Percentiles rank a stretch among this genome's conserved stretches.
phyloP scores from a whole-genome alignment of 164 flowering plant genomes.

The Liquidambar formosana region DNA sequence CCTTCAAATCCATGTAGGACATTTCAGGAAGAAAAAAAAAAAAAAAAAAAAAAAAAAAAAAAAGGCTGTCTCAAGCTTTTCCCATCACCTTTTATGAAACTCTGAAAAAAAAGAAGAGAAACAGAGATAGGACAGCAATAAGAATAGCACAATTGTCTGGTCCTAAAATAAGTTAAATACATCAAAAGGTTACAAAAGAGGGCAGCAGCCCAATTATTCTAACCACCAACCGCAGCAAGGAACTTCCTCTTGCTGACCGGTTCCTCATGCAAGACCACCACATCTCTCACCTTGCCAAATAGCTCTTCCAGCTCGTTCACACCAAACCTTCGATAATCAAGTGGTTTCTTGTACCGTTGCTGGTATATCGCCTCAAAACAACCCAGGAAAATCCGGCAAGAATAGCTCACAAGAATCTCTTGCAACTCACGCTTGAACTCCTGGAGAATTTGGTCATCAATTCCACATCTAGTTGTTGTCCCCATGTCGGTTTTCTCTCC shows the following conservation, averaged over 20 bases:
- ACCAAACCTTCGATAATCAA: slow-evolving; percentile 61
- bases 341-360: slow-evolving; percentile 76
- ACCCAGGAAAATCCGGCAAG: slow-evolving; percentile 57
- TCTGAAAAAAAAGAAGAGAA: not conserved
- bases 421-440: slow-evolving; percentile 73
- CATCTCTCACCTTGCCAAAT: slow-evolving; percentile 66
- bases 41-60: not conserved
- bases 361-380: slow-evolving; percentile 71
- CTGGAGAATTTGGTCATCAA: slow-evolving; percentile 31
- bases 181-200: not conserved
- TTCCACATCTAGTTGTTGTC: slow-evolving; percentile 13
- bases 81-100: not conserved
- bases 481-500: slow-evolving; percentile 16
- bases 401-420: slow-evolving; percentile 90
- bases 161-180: not conserved
- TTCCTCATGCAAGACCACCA: slow-evolving; percentile 65
- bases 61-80: not conserved
- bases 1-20: not conserved
- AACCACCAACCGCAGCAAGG: slow-evolving; percentile 55
- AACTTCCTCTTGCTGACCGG: slow-evolving; percentile 62
- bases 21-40: no score
- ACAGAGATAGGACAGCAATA: not conserved
- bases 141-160: not conserved
- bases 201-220: slow-evolving; percentile 7
- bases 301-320: slow-evolving; percentile 67